Percentiles rank a stretch among this genome's conserved stretches.
Conservation (phyloP, 2,329 filamentous ascomycete genomes). For the Fusarium dlaminii region DNA sequence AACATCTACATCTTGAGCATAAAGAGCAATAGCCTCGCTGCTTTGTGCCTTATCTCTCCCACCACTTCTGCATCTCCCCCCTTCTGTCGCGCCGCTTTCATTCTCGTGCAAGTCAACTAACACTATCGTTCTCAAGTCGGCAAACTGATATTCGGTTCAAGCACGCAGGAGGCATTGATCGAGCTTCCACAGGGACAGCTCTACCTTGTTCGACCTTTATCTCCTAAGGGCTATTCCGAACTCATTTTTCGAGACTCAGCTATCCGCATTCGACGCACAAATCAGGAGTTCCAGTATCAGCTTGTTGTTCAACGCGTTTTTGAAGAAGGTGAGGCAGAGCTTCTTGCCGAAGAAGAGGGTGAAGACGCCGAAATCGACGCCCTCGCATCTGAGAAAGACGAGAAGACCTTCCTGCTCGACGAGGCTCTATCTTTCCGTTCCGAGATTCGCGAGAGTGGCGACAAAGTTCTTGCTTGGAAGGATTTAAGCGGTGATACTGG, state of each 20-base stretch:
- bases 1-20: conserved; percentile 19
- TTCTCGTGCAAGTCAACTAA: conserved; percentile 16
- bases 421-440: conserved; percentile 88
- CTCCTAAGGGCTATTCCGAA: conserved; percentile 97
- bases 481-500: conserved; percentile 93
- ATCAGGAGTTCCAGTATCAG: conserved; percentile 96
- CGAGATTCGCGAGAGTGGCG: conserved; percentile 80
- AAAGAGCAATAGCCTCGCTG: conserved; percentile 1
- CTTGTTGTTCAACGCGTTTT: conserved; percentile 96
- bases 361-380: conserved; percentile 81
- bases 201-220: conserved; percentile 93
- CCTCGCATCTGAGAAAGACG: conserved; percentile 86
- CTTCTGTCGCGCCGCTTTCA: background rate
- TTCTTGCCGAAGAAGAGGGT: conserved; percentile 87
- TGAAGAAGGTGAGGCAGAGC: conserved; percentile 95
- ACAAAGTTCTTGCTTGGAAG: conserved; percentile 92
- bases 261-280: conserved; percentile 89
- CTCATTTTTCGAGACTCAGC: conserved; percentile 98
- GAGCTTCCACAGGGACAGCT: conserved; percentile 96
- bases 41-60: conserved; percentile 4
- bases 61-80: background rate
- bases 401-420: conserved; percentile 97
- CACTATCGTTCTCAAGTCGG: conserved; percentile 66
- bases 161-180: conserved; percentile 90
- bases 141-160: conserved; percentile 90